Base-by-base conservation (phyloP, 495 filamentous ascomycete genomes). In the Clavariopsis aquatica region DNA sequence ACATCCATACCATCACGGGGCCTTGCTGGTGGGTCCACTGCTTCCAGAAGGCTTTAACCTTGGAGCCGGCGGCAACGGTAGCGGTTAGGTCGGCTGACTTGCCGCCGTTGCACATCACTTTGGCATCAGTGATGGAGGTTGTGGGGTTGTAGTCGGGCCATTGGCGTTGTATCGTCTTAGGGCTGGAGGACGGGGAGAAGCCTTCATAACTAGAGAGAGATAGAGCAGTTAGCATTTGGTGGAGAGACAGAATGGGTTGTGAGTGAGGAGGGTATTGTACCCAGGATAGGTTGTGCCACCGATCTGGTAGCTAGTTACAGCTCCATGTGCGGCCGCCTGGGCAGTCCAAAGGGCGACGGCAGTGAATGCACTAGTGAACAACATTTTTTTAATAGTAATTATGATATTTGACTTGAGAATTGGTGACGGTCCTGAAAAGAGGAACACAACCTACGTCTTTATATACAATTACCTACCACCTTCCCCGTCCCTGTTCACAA, bases 81-180 rank as follows among this genome's bases (percentile, higher is more conserved):
- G 66, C 66, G 24, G 24, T 57, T 1, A 69, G 66, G 19, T 60
- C 58, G 12, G 66, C 66, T 0, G 36, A 51, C 7, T 62, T 69
- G 24, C 66, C 61, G 46, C 66, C 66, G 60, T 65, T 69, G 66
- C 66, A 69, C 60, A 65, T 69, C 20, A 69, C 66, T 28, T 69
- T 69, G 29, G 43, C 61, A 52, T 69, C 66, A 17, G 49, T 65
- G 31, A 69, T 34, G 31, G 49, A 47, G 8, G 29, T 64, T 23
- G 66, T 69, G 20, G 60, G 60, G 54, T 69, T 69, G 66, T 69
- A 69, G 66, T 69, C 60, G 36, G 66, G 66, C 66, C 66, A 65
- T 65, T 69, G 66, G 13, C 66, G 47, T 41, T 69, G 66, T 17
- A 69, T 69, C 31, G 66, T 65, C 41, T 69, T 65, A 34, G 66